Percentiles rank a stretch among this genome's conserved stretches.
These are phyloP conservation scores for Marchantia polymorpha DNA, from an alignment of 225 moss, liverwort and hornwort species.

Conservation along the genomic window DNA sequence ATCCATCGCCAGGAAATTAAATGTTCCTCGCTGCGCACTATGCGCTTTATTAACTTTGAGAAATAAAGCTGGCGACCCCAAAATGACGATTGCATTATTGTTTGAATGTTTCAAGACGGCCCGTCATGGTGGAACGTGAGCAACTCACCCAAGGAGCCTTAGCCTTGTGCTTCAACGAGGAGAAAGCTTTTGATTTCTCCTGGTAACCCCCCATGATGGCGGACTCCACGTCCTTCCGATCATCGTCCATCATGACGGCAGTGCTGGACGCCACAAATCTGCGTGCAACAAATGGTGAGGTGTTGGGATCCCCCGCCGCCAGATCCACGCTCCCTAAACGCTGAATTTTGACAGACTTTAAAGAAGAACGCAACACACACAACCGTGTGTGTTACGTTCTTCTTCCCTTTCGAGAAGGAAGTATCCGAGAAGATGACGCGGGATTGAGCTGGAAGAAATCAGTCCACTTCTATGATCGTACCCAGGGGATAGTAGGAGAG, in stretches of 20 bases:
- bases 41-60: too few relatives aligned
- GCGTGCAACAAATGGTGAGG: slow-evolving; percentile 72
- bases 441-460: slow-evolving; percentile 7
- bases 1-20: too few relatives aligned
- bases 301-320: slow-evolving; percentile 54
- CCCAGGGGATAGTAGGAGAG: too few relatives aligned
- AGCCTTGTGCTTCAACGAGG: slow-evolving; percentile 74
- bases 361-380: slow-evolving; percentile 49
- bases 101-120: too few relatives aligned
- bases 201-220: slow-evolving; percentile 65
- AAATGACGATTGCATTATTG: too few relatives aligned
- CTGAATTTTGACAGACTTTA: slow-evolving; percentile 48
- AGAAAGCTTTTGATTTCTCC: slow-evolving; percentile 80
- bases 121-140: not conserved
- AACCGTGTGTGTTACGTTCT: slow-evolving; percentile 44
- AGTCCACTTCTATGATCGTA: slow-evolving; percentile 1
- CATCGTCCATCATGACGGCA: slow-evolving; percentile 64
- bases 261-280: slow-evolving; percentile 52
- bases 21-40: too few relatives aligned
- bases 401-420: slow-evolving; percentile 10
- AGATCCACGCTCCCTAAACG: slow-evolving; percentile 76
- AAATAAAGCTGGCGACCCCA: too few relatives aligned
- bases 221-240: slow-evolving; percentile 80
- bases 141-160: slow-evolving; percentile 74
- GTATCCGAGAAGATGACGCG: not conserved